phyloP scores from a whole-genome alignment of 257 asterid species.

The Rehmannia glutinosa region DNA sequence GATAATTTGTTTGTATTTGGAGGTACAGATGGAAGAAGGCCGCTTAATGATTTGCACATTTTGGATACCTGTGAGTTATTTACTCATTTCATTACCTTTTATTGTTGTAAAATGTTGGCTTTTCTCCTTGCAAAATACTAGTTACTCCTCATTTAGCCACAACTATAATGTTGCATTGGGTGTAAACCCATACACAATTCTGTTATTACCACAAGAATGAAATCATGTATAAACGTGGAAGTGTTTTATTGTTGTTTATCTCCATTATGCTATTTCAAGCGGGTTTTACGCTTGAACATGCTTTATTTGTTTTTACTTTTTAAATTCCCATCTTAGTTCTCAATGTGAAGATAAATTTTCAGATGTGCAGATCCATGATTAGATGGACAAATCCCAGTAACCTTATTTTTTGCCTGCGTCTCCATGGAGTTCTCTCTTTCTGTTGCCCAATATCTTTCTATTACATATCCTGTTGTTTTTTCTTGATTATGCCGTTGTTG shows the following conservation, averaged over 20 bases:
- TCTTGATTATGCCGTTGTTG: constrained; percentile 1
- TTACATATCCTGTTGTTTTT: not conserved
- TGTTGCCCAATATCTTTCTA: too few species aligned
- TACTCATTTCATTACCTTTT: constrained; percentile 9
- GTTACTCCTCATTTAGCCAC: constrained; percentile 7
- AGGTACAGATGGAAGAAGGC: constrained; percentile 86
- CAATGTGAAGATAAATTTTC: not conserved
- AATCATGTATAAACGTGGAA: too few species aligned
- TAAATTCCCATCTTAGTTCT: not conserved
- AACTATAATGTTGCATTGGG: not conserved
- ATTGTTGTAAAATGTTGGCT: not conserved
- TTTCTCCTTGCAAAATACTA: not conserved
- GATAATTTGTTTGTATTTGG: constrained; percentile 82
- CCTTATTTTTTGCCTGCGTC: too few species aligned
- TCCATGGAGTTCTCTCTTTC: too few species aligned
- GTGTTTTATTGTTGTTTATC: not conserved
- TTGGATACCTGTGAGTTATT: constrained; percentile 73
- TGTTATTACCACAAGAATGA: too few species aligned
- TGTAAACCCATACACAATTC: not conserved
- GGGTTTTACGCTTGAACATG: not conserved
- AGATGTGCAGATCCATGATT: not conserved
- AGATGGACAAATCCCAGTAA: too few species aligned
- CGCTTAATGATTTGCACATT: constrained; percentile 75
- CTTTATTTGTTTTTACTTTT: not conserved
- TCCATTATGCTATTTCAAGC: not conserved